Evolutionary conservation across 139 green algal genomes (phyloP).

Genomic region (Picochlorum sp.): DNA sequence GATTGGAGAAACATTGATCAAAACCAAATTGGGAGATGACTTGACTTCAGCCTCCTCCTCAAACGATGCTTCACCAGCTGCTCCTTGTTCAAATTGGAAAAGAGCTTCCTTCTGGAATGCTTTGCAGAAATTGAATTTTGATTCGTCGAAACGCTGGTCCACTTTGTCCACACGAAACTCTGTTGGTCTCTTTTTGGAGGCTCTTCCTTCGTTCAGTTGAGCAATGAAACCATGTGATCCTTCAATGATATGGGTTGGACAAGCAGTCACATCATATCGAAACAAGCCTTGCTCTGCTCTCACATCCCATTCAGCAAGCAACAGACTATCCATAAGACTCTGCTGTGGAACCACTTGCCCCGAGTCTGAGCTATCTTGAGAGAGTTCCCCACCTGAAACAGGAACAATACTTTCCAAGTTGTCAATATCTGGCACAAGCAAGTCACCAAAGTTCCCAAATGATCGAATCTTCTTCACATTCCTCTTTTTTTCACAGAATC

Average conservation of each 20-base stretch:
- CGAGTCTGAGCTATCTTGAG: background rate
- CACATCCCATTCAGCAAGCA: constrained; percentile 69
- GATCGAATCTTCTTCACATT: no score
- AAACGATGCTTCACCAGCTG: constrained; percentile 3
- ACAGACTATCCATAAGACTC: constrained; percentile 47
- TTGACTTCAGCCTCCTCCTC: background rate
- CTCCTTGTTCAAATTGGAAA: constrained; percentile 66
- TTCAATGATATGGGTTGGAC: constrained; percentile 71
- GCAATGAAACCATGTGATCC: constrained; percentile 78
- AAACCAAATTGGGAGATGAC: constrained; percentile 66
- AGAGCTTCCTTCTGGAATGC: constrained; percentile 83
- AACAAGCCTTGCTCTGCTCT: constrained; percentile 56
- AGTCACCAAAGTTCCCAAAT: constrained; percentile 29
- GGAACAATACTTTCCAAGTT: background rate
- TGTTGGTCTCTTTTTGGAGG: constrained; percentile 91
- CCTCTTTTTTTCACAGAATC: no score
- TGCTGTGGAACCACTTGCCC: constrained; percentile 9
- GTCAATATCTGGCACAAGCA: constrained; percentile 26
- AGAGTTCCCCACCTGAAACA: background rate
- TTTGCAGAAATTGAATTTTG: constrained; percentile 99
- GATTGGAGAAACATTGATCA: constrained; percentile 98
- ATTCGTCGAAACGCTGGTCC: constrained; percentile 77
- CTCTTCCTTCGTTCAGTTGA: constrained; percentile 92
- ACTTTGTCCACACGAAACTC: constrained; percentile 91
- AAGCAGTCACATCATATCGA: constrained; percentile 90